Percentiles rank a stretch among this genome's conserved stretches.
Evolutionary conservation across 768 basidiomycete species (phyloP).

Genomic region (Suillus lakei): DNA sequence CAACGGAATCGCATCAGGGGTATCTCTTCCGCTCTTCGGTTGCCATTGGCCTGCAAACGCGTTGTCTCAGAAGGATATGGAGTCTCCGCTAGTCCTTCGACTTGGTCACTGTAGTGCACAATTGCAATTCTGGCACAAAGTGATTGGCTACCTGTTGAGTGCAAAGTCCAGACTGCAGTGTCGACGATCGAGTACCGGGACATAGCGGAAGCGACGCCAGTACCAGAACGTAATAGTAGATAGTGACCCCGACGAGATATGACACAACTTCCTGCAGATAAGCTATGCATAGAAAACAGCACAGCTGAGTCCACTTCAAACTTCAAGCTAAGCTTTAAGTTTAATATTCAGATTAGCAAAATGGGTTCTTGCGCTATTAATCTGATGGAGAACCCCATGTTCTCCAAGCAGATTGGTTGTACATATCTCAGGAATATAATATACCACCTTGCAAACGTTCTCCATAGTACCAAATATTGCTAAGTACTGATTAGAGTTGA

Average conservation of each 20-base stretch:
- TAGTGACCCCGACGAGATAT: background rate
- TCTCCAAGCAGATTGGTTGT: background rate
- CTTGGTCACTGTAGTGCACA: background rate
- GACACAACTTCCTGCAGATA: background rate
- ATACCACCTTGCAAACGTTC: background rate
- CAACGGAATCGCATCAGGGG: background rate
- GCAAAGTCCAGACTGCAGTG: background rate
- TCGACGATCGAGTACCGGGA: background rate
- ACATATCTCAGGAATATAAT: background rate
- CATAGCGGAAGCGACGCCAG: background rate
- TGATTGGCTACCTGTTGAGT: background rate
- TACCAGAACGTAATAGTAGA: background rate
- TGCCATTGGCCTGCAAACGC: background rate
- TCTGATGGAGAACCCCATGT: background rate
- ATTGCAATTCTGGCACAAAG: background rate
- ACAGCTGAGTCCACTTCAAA: background rate
- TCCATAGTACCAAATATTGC: background rate
- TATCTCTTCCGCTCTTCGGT: background rate
- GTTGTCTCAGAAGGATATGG: background rate
- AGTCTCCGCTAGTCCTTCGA: background rate
- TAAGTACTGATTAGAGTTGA: background rate
- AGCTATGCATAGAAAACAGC: background rate
- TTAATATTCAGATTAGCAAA: background rate
- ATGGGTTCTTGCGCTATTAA: background rate
- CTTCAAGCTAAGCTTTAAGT: background rate